A percentile compares a stretch with the other conserved stretches of the same genome.
Evolutionary conservation across 1,139 yeast genomes (phyloP).

Genomic region (Hansenula lynferdii): DNA sequence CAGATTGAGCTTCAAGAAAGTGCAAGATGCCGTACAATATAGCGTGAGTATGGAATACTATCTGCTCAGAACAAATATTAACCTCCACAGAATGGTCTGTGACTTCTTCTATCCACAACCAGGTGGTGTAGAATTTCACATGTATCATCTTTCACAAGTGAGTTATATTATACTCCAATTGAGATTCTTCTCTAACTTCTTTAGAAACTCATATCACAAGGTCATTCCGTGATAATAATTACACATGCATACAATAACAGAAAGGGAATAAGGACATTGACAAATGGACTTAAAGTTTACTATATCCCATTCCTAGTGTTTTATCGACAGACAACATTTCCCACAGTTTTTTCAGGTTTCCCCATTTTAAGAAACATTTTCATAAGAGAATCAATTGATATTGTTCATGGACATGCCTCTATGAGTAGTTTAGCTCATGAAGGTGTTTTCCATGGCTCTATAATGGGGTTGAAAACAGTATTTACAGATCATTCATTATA

Average conservation of each 20-base stretch:
- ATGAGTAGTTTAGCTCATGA: constrained; percentile 85
- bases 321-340: constrained; percentile 80
- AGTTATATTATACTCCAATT: too few relatives aligned
- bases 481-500: constrained; percentile 95
- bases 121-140: constrained; percentile 96
- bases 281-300: constrained; percentile 91
- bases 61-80: constrained; percentile 1
- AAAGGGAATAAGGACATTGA: constrained; percentile 71
- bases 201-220: constrained; percentile 74
- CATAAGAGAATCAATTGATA: constrained; percentile 78
- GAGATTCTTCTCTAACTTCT: too few relatives aligned
- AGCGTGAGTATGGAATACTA: constrained; percentile 34
- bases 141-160: constrained; percentile 59
- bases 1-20: background rate
- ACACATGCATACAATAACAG: constrained; percentile 88
- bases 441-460: constrained; percentile 82
- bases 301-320: constrained; percentile 80
- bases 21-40: constrained; percentile 30
- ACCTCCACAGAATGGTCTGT: constrained; percentile 66
- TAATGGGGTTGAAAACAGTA: constrained; percentile 89
- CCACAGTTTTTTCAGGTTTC: constrained; percentile 84
- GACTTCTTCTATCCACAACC: constrained; percentile 98
- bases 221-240: constrained; percentile 87
- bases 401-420: constrained; percentile 95
- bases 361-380: constrained; percentile 83